A percentile compares a stretch with the other conserved stretches of the same genome.
phyloP scores from a whole-genome alignment of 169 alveolate species.

The Eimeria tenella region DNA sequence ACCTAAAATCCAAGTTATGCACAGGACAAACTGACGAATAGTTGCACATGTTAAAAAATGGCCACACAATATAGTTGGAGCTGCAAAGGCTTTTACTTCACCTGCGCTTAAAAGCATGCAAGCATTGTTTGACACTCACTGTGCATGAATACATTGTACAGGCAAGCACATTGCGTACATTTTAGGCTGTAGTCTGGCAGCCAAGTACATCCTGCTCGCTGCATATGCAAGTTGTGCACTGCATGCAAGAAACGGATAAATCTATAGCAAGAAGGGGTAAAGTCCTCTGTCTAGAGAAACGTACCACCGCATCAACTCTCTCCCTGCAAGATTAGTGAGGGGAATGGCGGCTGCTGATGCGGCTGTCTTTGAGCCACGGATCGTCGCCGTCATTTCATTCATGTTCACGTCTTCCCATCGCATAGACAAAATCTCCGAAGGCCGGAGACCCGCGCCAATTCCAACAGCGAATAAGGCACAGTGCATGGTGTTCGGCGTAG shows the following conservation, averaged over 20 bases:
- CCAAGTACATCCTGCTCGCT: not conserved
- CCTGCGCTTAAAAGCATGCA: no score
- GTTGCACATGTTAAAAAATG: not conserved
- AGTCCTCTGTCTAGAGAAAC: not conserved
- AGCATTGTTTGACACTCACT: no score
- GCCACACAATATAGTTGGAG: not conserved
- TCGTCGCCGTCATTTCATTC: conserved; percentile 77
- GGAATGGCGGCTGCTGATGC: conserved; percentile 84
- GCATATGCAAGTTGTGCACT: not conserved
- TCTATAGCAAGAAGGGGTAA: not conserved
- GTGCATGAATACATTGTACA: not conserved
- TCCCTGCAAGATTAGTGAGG: conserved; percentile 83
- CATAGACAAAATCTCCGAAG: conserved; percentile 83
- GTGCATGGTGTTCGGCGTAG: conserved; percentile 82
- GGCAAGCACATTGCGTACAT: not conserved
- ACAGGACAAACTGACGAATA: not conserved
- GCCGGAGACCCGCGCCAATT: conserved; percentile 86
- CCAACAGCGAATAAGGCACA: conserved; percentile 84
- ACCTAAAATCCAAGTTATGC: conserved; percentile 73
- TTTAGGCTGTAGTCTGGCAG: not conserved
- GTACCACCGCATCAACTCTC: conserved; percentile 83
- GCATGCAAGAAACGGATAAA: no score
- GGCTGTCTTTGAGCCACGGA: conserved; percentile 85
- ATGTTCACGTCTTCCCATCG: conserved; percentile 85
- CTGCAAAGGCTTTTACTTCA: not conserved